Conservation (phyloP, 768 basidiomycete genomes). For the Cystofilobasidium macerans region DNA sequence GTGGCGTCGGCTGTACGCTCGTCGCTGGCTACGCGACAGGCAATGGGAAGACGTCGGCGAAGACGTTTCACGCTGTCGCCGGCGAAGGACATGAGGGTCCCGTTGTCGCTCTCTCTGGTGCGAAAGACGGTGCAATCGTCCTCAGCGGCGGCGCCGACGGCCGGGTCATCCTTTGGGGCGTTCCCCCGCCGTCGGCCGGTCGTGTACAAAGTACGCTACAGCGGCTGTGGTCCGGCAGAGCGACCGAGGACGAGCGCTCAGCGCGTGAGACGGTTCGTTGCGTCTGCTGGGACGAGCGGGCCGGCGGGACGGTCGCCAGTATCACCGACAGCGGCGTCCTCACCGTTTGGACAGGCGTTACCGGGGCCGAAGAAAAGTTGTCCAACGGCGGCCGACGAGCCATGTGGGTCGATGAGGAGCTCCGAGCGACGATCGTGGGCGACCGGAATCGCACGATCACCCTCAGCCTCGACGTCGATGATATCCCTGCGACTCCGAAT, state of each 20-base stretch:
- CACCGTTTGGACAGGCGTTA: conserved; percentile 12
- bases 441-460: neutral
- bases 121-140: neutral
- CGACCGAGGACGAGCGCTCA: neutral
- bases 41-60: conserved; percentile 1
- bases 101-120: neutral
- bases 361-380: neutral
- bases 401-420: conserved; percentile 6
- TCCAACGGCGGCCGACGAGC: neutral
- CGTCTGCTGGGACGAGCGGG: conserved; percentile 20
- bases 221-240: conserved; percentile 6
- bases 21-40: neutral
- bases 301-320: conserved; percentile 2
- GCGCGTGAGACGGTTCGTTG: conserved; percentile 7
- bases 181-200: neutral
- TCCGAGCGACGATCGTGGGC: neutral
- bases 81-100: neutral
- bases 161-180: conserved; percentile 15
- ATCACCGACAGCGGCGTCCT: conserved; percentile 14
- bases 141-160: conserved; percentile 25
- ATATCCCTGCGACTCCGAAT: neutral
- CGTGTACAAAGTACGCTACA: conserved; percentile 1
- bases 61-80: neutral
- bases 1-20: neutral
- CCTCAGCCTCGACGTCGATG: conserved; percentile 10